phyloP scores from a whole-genome alignment of 768 basidiomycete species.

The Amanita molliuscula region DNA sequence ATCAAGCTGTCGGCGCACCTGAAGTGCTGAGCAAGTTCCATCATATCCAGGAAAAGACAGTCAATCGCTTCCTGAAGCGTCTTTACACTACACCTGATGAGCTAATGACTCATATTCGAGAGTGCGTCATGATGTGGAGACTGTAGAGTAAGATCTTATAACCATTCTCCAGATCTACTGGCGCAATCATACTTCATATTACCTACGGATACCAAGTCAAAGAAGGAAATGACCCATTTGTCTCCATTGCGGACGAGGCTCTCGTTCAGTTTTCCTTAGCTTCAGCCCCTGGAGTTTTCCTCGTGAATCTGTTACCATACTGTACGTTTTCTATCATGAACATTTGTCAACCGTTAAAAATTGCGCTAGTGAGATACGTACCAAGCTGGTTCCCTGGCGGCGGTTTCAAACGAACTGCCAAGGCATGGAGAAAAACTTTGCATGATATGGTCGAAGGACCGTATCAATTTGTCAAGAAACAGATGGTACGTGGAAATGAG shows the following conservation, averaged over 20 bases:
- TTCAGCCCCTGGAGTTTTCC: constrained; percentile 16
- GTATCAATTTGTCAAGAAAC: constrained; percentile 19
- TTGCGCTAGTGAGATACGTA: constrained; percentile 24
- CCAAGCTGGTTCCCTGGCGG: constrained; percentile 40
- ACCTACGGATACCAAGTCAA: constrained; percentile 22
- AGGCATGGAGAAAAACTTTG: constrained; percentile 21
- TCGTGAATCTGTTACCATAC: constrained; percentile 19
- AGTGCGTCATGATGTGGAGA: constrained; percentile 15
- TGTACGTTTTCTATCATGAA: not conserved
- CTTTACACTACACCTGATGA: constrained; percentile 24
- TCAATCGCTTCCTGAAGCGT: constrained; percentile 26
- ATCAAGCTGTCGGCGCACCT: constrained; percentile 29
- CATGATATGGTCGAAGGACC: constrained; percentile 25
- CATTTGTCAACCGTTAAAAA: not conserved
- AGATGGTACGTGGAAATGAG: constrained; percentile 16
- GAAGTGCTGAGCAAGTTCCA: constrained; percentile 26
- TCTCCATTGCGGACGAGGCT: constrained; percentile 16
- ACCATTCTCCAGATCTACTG: not conserved
- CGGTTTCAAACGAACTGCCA: constrained; percentile 32
- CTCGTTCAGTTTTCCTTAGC: constrained; percentile 15
- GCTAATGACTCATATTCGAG: constrained; percentile 22
- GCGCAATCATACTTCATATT: constrained; percentile 15
- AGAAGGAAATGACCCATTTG: constrained; percentile 20
- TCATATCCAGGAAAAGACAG: constrained; percentile 27
- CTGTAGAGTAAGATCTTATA: not conserved